These are phyloP conservation scores for Caloboletus firmus DNA, from an alignment of 1,284 basidiomycete genomes.

Conservation along the genomic window DNA sequence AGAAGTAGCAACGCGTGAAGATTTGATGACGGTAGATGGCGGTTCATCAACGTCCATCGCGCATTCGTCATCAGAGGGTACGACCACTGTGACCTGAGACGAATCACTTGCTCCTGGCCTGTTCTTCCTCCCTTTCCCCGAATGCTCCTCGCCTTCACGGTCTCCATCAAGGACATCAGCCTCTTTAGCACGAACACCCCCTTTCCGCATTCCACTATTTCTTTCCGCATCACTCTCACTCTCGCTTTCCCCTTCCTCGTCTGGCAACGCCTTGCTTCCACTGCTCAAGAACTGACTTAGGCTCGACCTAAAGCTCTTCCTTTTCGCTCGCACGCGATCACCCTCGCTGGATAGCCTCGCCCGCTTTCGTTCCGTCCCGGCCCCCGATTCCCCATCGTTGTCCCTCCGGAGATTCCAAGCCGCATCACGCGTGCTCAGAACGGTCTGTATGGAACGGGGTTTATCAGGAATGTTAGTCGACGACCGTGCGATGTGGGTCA, in stretches of 20 bases:
- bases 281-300: slow-evolving; percentile 54
- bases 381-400: slow-evolving; percentile 20
- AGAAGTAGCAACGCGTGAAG: not conserved
- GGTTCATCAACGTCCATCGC: slow-evolving; percentile 30
- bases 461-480: slow-evolving; percentile 11
- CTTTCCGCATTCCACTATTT: slow-evolving; percentile 6
- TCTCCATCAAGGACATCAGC: slow-evolving; percentile 19
- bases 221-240: slow-evolving; percentile 12
- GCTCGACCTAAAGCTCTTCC: slow-evolving; percentile 42
- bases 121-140: not conserved
- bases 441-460: slow-evolving; percentile 41
- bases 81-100: slow-evolving; percentile 24
- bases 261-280: slow-evolving; percentile 38
- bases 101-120: slow-evolving; percentile 18
- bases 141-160: not conserved
- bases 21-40: slow-evolving; percentile 2
- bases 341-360: slow-evolving; percentile 15
- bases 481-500: not conserved
- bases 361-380: slow-evolving; percentile 25
- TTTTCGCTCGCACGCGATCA: slow-evolving; percentile 5
- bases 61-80: slow-evolving; percentile 31
- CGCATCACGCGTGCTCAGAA: slow-evolving; percentile 47
- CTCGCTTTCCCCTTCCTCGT: slow-evolving; percentile 23
- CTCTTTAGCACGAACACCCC: slow-evolving; percentile 12
- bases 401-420: slow-evolving; percentile 44